phyloP scores from a whole-genome alignment of 179 eudicot genomes.

The Drosera spatulata region DNA sequence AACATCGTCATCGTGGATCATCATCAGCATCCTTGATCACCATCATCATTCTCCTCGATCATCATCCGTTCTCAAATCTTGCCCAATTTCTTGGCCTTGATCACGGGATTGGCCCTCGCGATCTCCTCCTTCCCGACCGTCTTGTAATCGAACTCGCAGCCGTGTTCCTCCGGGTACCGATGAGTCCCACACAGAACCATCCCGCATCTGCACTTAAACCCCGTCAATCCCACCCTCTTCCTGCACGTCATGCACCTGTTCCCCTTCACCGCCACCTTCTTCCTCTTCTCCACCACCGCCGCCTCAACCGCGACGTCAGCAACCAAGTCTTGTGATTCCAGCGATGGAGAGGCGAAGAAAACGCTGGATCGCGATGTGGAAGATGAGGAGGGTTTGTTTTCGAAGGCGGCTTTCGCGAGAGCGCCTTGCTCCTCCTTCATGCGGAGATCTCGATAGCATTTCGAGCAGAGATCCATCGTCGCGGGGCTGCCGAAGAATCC shows the following conservation, averaged over 20 bases:
- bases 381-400: constrained; percentile 6
- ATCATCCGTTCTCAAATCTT: constrained; percentile 18
- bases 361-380: constrained; percentile 1
- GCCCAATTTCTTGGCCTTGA: constrained; percentile 26
- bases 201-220: constrained; percentile 43
- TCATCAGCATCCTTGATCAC: too few relatives aligned
- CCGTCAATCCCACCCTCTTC: constrained; percentile 41
- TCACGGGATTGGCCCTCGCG: constrained; percentile 38
- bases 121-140: constrained; percentile 31
- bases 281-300: background rate
- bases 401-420: constrained; percentile 26
- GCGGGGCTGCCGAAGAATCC: constrained; percentile 5
- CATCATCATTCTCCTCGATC: too few relatives aligned
- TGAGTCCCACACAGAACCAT: constrained; percentile 29
- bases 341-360: background rate
- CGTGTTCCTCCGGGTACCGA: constrained; percentile 40
- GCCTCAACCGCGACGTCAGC: background rate
- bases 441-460: constrained; percentile 29
- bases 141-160: constrained; percentile 36
- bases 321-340: background rate
- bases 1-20: too few relatives aligned
- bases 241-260: constrained; percentile 28
- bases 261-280: constrained; percentile 2
- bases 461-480: constrained; percentile 3
- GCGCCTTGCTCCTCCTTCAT: constrained; percentile 28